These are phyloP conservation scores for Globisporangium ultimum DNA, from an alignment of 352 stramenopile species.

Conservation along the genomic window DNA sequence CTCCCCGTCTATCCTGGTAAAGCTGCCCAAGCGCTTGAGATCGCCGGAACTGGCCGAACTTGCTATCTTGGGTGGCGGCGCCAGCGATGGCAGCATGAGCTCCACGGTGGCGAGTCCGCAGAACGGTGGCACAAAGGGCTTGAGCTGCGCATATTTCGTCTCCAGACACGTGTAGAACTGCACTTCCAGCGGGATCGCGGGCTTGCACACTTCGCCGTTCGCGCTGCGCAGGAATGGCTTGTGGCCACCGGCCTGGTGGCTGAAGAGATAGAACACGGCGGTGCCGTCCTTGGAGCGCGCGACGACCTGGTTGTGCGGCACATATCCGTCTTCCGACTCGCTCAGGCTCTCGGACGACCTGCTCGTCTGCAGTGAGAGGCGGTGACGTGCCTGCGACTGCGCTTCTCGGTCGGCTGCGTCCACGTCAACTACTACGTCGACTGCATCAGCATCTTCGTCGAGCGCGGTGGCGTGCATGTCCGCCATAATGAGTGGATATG, in stretches of 20 bases:
- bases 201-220: conserved; percentile 71
- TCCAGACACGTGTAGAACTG: conserved; percentile 71
- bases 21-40: conserved; percentile 10
- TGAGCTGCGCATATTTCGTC: conserved; percentile 48
- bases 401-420: neutral
- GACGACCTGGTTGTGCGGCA: conserved; percentile 51
- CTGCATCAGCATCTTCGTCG: neutral
- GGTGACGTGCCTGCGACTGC: neutral
- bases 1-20: neutral
- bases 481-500: neutral
- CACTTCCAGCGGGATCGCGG: conserved; percentile 65
- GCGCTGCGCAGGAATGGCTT: conserved; percentile 67
- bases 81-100: conserved; percentile 17
- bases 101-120: conserved; percentile 65
- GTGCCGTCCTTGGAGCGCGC: conserved; percentile 59
- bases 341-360: conserved; percentile 12
- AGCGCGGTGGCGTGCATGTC: neutral
- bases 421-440: neutral
- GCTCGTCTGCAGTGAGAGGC: conserved; percentile 10
- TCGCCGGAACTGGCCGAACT: conserved; percentile 14
- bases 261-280: conserved; percentile 74
- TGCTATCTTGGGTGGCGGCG: conserved; percentile 1
- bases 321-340: conserved; percentile 11
- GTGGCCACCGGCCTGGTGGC: conserved; percentile 76
- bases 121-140: conserved; percentile 64